Conservation (phyloP, 805 yeast species). For the Saturnispora halmiae region DNA sequence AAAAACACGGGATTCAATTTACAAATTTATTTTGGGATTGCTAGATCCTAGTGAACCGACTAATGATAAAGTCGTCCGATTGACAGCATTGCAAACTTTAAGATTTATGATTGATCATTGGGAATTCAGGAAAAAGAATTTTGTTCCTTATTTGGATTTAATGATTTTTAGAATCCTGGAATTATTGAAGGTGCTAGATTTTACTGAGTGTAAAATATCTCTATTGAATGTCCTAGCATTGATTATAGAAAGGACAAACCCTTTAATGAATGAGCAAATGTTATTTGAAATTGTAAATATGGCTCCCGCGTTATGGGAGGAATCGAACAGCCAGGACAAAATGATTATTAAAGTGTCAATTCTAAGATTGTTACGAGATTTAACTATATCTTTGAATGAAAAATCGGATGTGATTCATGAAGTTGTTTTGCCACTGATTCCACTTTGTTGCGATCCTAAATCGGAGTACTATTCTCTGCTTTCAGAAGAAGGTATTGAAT, state of each 20-base stretch:
- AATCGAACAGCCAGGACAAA: constrained; percentile 36
- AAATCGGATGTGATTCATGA: constrained; percentile 41
- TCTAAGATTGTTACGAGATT: constrained; percentile 47
- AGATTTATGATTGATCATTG: constrained; percentile 71
- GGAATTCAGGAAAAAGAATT: constrained; percentile 65
- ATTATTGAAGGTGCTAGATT: constrained; percentile 40
- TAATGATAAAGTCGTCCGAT: constrained; percentile 71
- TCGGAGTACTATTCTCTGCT: constrained; percentile 48
- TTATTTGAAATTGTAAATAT: constrained; percentile 41
- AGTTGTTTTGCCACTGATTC: constrained; percentile 57
- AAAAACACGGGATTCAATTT: constrained; percentile 48
- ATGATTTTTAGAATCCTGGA: constrained; percentile 42
- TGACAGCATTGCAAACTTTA: constrained; percentile 66
- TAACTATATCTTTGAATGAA: constrained; percentile 47
- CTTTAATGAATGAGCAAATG: constrained; percentile 44
- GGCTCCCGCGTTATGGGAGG: constrained; percentile 74
- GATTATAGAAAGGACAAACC: constrained; percentile 55
- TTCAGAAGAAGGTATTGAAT: constrained; percentile 78
- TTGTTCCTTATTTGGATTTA: constrained; percentile 54
- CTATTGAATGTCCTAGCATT: constrained; percentile 60
- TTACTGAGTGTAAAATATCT: constrained; percentile 71
- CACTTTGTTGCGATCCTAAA: constrained; percentile 50
- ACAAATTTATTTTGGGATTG: constrained; percentile 45
- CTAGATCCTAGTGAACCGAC: constrained; percentile 28
- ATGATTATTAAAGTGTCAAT: constrained; percentile 42